A percentile compares a stretch with the other conserved stretches of the same genome.
Evolutionary conservation across 1,139 yeast genomes (phyloP).

Genomic region (Hanseniaspora sp.): DNA sequence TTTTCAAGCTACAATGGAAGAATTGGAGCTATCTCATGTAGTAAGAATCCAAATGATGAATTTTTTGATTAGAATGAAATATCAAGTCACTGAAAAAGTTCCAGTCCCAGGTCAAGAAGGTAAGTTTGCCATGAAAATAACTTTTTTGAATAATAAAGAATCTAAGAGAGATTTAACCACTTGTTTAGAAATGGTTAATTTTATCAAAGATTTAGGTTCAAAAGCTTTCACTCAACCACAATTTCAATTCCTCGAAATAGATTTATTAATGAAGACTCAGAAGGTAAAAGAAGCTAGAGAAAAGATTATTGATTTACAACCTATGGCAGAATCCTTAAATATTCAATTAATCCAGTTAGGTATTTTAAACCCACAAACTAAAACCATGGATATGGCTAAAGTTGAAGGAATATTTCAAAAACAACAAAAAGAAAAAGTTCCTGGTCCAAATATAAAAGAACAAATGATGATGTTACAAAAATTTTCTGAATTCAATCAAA

Average conservation of each 20-base stretch:
- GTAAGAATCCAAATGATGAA: conserved; percentile 7
- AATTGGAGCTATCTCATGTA: conserved; percentile 3
- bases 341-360: conserved; percentile 3
- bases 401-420: conserved; percentile 1
- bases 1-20: conserved; percentile 11
- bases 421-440: neutral
- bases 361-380: conserved; percentile 5
- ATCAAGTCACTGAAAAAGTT: conserved; percentile 1
- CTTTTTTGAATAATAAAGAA: conserved; percentile 4
- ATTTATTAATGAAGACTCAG: conserved; percentile 2
- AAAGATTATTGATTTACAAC: neutral
- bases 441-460: conserved; percentile 7
- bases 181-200: conserved; percentile 1
- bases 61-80: conserved; percentile 1
- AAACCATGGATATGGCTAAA: neutral
- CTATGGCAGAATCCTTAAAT: conserved; percentile 3
- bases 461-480: conserved; percentile 1
- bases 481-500: neutral
- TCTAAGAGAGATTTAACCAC: conserved; percentile 4
- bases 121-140: neutral
- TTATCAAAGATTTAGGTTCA: conserved; percentile 12
- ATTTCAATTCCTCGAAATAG: conserved; percentile 11
- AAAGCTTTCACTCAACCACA: conserved; percentile 4
- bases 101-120: neutral
- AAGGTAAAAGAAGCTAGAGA: conserved; percentile 8